Percentiles rank a stretch among this genome's conserved stretches.
Evolutionary conservation across 352 stramenopile species (phyloP).

Genomic region (Globisporangium uncinulatum): DNA sequence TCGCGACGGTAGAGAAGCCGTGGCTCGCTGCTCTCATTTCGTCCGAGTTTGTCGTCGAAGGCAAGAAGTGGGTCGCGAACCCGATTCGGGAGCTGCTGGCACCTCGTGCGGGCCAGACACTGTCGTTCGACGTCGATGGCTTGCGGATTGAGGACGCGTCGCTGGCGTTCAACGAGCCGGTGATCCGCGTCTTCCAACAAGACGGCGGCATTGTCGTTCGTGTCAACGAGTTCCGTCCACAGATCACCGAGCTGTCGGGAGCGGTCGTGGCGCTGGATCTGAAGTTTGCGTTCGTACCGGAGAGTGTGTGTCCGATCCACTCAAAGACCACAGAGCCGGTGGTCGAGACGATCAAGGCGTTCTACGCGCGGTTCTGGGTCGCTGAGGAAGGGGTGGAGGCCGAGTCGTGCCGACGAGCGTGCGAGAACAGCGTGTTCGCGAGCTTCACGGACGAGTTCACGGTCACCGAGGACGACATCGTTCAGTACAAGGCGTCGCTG

Average conservation of each 20-base stretch:
- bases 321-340: constrained; percentile 24
- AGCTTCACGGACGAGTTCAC: constrained; percentile 62
- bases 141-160: constrained; percentile 30
- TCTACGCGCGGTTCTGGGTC: constrained; percentile 77
- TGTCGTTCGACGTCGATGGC: constrained; percentile 26
- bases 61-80: constrained; percentile 69
- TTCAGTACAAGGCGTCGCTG: constrained; percentile 53
- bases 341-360: constrained; percentile 58
- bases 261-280: constrained; percentile 47
- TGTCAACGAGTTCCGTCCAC: constrained; percentile 52
- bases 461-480: constrained; percentile 48
- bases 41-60: constrained; percentile 39
- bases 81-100: constrained; percentile 45
- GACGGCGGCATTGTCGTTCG: constrained; percentile 33
- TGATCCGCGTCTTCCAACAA: no score
- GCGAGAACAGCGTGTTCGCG: constrained; percentile 44
- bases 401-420: constrained; percentile 50
- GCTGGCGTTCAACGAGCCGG: constrained; percentile 19
- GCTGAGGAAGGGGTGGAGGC: constrained; percentile 52
- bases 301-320: constrained; percentile 47
- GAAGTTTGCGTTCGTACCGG: constrained; percentile 42
- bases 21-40: constrained; percentile 56
- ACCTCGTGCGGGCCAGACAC: constrained; percentile 37
- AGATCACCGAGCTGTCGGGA: constrained; percentile 43
- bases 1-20: no score